Percentiles rank a stretch among this genome's conserved stretches.
Conservation (phyloP, 768 basidiomycete genomes). For the Goffeauzyma gilvescens region DNA sequence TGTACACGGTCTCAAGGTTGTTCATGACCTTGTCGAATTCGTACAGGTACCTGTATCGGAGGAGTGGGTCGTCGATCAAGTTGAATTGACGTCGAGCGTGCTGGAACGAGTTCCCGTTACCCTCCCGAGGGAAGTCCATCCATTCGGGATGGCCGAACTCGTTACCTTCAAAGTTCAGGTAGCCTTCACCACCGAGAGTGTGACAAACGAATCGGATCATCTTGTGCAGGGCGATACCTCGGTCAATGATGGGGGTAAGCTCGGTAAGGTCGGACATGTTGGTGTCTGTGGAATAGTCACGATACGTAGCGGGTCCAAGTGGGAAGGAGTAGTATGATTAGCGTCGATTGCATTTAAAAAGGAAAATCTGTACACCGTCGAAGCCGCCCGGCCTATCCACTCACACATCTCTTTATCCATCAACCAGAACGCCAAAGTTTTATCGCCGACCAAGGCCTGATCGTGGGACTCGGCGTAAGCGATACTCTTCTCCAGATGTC, state of each 20-base stretch:
- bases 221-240: conserved; percentile 86
- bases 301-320: not conserved
- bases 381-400: conserved; percentile 29
- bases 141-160: conserved; percentile 99
- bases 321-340: not conserved
- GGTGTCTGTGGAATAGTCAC: conserved; percentile 59
- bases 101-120: conserved; percentile 89
- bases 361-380: too few relatives aligned
- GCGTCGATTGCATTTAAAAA: not conserved
- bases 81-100: conserved; percentile 96
- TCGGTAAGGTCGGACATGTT: conserved; percentile 78
- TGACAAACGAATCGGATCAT: conserved; percentile 87
- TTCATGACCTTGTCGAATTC: conserved; percentile 91
- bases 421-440: conserved; percentile 95
- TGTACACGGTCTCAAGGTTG: conserved; percentile 52
- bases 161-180: conserved; percentile 93
- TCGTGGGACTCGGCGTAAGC: conserved; percentile 93
- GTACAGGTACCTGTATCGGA: conserved; percentile 88
- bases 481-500: conserved; percentile 74
- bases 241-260: conserved; percentile 64
- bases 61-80: conserved; percentile 59
- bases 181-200: conserved; percentile 87
- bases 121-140: conserved; percentile 96
- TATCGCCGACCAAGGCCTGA: conserved; percentile 95
- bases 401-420: conserved; percentile 99